These are phyloP conservation scores for Apophysomyces ossiformis DNA, from an alignment of 371 early-diverging fungal species.

Conservation along the genomic window DNA sequence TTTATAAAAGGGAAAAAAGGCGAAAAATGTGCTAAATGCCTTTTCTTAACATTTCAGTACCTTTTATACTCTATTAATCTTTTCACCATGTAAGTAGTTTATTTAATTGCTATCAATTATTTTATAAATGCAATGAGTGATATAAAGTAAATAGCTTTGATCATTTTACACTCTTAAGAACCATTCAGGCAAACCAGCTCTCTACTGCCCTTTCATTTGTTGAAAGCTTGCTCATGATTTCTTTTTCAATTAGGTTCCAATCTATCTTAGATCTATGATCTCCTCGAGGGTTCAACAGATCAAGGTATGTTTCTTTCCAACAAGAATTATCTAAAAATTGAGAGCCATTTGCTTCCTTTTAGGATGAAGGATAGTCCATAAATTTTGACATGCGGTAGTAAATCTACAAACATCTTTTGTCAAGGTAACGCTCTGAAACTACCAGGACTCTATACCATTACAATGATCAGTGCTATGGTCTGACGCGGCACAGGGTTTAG, in stretches of 20 bases:
- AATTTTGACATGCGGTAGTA: constrained; percentile 2
- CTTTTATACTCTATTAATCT: neutral
- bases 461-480: neutral
- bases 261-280: neutral
- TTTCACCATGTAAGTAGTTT: neutral
- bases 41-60: neutral
- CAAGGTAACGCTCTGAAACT: neutral
- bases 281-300: neutral
- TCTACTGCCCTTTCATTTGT: neutral
- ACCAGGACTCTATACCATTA: neutral
- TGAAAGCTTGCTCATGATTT: neutral
- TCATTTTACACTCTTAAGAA: neutral
- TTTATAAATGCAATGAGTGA: neutral
- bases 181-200: neutral
- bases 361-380: neutral
- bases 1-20: neutral
- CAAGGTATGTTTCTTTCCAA: neutral
- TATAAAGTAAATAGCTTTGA: neutral
- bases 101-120: neutral
- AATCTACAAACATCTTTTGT: neutral
- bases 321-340: neutral
- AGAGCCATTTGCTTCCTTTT: neutral
- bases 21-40: neutral
- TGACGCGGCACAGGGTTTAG: neutral
- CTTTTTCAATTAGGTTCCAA: neutral